phyloP scores from a whole-genome alignment of 768 basidiomycete species.

The Tylopilus sp. region DNA sequence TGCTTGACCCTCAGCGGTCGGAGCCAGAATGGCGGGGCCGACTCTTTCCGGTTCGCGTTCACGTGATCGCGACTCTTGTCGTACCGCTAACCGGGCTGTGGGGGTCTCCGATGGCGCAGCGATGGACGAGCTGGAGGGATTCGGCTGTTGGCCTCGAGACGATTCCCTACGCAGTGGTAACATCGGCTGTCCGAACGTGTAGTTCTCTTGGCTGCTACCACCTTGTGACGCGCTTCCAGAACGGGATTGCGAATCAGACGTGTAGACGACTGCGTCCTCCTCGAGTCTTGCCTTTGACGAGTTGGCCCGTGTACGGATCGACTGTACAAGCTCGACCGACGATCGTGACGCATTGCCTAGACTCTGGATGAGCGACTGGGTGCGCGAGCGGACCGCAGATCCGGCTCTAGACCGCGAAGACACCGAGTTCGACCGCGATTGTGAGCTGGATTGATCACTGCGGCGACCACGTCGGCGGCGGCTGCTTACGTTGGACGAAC shows the following conservation, averaged over 20 bases:
- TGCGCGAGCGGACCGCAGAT: constrained; percentile 57
- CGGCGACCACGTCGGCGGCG: constrained; percentile 31
- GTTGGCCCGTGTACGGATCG: constrained; percentile 51
- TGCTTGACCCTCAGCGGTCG: constrained; percentile 40
- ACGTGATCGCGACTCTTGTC: constrained; percentile 12
- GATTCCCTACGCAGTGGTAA: constrained; percentile 25
- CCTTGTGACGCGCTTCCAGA: constrained; percentile 46
- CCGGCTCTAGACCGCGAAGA: constrained; percentile 42
- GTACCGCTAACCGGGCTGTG: constrained; percentile 22
- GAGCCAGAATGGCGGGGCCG: constrained; percentile 27
- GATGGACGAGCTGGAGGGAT: constrained; percentile 19
- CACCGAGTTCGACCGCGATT: constrained; percentile 25
- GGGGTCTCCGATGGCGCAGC: constrained; percentile 26
- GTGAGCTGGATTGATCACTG: constrained; percentile 37
- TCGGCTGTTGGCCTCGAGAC: constrained; percentile 16
- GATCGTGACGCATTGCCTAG: constrained; percentile 59
- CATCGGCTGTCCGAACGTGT: constrained; percentile 70
- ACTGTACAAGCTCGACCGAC: constrained; percentile 54
- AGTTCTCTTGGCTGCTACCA: constrained; percentile 55
- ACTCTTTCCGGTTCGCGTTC: constrained; percentile 15
- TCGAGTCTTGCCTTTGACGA: constrained; percentile 71
- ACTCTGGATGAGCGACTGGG: constrained; percentile 66
- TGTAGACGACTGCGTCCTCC: constrained; percentile 40
- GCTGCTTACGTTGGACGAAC: constrained; percentile 35
- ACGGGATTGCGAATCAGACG: constrained; percentile 33